Conservation (phyloP, 2,329 filamentous ascomycete genomes). For the Clarireedia paspali region DNA sequence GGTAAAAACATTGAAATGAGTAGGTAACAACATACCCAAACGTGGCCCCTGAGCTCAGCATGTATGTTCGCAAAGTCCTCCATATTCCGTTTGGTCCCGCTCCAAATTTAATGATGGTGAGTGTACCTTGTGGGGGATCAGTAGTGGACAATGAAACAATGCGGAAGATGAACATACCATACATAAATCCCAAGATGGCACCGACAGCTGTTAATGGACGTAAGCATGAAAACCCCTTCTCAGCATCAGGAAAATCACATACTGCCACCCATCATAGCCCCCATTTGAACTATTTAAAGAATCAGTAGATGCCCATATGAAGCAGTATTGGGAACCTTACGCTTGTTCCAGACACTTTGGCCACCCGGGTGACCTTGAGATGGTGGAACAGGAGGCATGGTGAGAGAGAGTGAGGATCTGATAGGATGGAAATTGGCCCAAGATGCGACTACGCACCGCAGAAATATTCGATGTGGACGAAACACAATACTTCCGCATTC, state of each 20-base stretch:
- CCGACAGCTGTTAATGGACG: conserved; percentile 65
- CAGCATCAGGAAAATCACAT: conserved; percentile 37
- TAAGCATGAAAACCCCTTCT: conserved; percentile 1
- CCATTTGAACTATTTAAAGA: conserved; percentile 79
- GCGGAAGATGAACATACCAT: conserved; percentile 50
- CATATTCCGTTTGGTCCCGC: conserved; percentile 90
- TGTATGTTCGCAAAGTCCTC: conserved; percentile 91
- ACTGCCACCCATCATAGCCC: conserved; percentile 97
- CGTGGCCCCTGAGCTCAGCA: conserved; percentile 88
- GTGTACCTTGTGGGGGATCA: conserved; percentile 54
- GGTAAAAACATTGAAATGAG: neutral
- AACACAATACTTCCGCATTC: too few species aligned
- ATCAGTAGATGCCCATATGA: conserved; percentile 26
- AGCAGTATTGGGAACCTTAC: conserved; percentile 3
- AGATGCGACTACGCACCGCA: neutral
- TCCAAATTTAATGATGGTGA: conserved; percentile 92
- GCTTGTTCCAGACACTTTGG: conserved; percentile 7
- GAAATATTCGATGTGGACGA: too few species aligned
- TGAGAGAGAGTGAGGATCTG: neutral
- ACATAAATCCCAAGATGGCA: conserved; percentile 95
- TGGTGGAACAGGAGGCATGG: conserved; percentile 8
- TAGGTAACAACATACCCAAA: conserved; percentile 63
- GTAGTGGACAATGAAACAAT: neutral
- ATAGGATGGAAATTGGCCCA: neutral
- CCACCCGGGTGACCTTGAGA: conserved; percentile 7